Evolutionary conservation across 2,329 filamentous ascomycete species (phyloP).

Genomic region (Penicillium psychrosexuale): DNA sequence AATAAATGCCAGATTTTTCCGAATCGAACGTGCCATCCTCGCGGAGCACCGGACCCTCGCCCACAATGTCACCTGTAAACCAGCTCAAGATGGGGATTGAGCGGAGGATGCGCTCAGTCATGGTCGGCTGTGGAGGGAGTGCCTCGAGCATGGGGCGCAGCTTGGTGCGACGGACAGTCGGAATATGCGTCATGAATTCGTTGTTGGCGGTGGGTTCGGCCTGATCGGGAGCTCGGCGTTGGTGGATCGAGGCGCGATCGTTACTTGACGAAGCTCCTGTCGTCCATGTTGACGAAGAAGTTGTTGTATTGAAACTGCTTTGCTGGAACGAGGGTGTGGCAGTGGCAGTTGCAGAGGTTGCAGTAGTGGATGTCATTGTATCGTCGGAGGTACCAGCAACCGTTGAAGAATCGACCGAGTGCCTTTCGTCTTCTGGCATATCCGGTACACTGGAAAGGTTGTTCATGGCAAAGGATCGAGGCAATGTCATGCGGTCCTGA

Average conservation of each 20-base stretch:
- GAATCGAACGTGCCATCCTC: conserved; percentile 63
- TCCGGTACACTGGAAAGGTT: conserved; percentile 33
- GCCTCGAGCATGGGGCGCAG: conserved; percentile 69
- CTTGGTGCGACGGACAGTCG: conserved; percentile 61
- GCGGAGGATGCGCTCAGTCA: conserved; percentile 61
- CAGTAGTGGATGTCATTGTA: conserved; percentile 34
- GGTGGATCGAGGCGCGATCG: conserved; percentile 23
- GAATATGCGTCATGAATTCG: conserved; percentile 57
- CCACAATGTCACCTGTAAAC: conserved; percentile 59
- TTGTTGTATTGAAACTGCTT: background rate
- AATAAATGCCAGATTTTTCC: conserved; percentile 59
- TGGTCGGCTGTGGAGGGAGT: conserved; percentile 65
- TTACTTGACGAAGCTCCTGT: conserved; percentile 17
- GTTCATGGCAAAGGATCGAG: conserved; percentile 41
- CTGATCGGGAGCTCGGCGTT: conserved; percentile 24
- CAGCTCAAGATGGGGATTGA: conserved; percentile 68
- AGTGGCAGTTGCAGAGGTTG: conserved; percentile 17
- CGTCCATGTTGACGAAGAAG: conserved; percentile 5
- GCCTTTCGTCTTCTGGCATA: conserved; percentile 28
- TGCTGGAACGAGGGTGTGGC: conserved; percentile 11
- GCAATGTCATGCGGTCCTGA: conserved; percentile 36
- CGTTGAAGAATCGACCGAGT: conserved; percentile 36
- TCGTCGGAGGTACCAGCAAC: conserved; percentile 42
- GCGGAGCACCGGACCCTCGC: conserved; percentile 44
- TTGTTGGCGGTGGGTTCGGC: conserved; percentile 38